Conservation (phyloP, 1,284 basidiomycete species). For the Athelia psychrophila region DNA sequence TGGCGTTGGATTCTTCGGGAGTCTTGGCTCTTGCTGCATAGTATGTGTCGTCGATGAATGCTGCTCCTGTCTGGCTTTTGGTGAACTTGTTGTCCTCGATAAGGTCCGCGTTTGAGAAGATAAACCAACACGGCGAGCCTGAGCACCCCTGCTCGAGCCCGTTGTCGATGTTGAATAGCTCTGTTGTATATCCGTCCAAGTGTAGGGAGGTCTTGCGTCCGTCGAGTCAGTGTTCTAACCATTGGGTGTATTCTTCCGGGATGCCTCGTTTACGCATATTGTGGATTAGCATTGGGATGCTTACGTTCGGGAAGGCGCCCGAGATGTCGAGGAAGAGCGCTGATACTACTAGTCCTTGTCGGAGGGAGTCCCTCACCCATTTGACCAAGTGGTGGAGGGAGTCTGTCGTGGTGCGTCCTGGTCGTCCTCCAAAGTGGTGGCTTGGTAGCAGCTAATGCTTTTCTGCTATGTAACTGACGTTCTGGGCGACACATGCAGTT, state of each 20-base stretch:
- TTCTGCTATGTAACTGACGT: conserved; percentile 20
- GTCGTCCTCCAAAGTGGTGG: conserved; percentile 30
- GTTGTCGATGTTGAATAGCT: conserved; percentile 17
- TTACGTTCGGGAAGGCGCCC: conserved; percentile 28
- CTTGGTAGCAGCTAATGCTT: conserved; percentile 20
- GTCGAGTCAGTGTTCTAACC: conserved; percentile 13
- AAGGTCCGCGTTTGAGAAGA: conserved; percentile 20
- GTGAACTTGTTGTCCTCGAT: conserved; percentile 9
- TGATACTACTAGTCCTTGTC: conserved; percentile 22
- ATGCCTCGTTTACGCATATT: conserved; percentile 26
- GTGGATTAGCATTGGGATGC: conserved; percentile 22
- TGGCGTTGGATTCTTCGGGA: conserved; percentile 13
- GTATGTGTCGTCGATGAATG: conserved; percentile 13
- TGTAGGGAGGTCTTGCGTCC: conserved; percentile 18
- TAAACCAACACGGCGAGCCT: conserved; percentile 17
- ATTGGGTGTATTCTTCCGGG: conserved; percentile 18
- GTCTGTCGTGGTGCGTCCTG: conserved; percentile 30
- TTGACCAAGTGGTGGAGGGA: conserved; percentile 27
- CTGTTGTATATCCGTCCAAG: conserved; percentile 27
- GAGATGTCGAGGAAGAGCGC: conserved; percentile 30
- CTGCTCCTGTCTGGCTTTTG: conserved; percentile 3
- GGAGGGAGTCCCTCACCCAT: conserved; percentile 27
- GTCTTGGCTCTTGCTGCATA: conserved; percentile 6
- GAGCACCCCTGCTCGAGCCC: conserved; percentile 28
- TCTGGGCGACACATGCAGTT: conserved; percentile 21